Evolutionary conservation across 768 basidiomycete species (phyloP), one percentile per base, ranked within the genome.

Genomic region (Pleurotus platypus): DNA sequence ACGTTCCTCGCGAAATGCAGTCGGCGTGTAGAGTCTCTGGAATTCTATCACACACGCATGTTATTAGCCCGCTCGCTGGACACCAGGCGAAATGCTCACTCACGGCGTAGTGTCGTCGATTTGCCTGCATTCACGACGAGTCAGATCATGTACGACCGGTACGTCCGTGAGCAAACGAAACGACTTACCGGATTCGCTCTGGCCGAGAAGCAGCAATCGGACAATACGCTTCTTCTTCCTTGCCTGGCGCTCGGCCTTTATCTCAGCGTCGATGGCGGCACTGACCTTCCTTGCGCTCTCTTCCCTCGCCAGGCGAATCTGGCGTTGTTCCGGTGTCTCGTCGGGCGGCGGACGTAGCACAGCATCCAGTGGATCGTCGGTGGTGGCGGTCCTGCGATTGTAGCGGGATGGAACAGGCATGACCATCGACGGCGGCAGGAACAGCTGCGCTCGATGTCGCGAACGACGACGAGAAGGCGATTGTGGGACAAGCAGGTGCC

Each of bases 31-130:
- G 3, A 92, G 69, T 30, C 79, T 76, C 67, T 92, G 90, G 62
- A 87, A 92, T 64, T 92, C 89, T 91, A 71, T 2, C 37, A 51
- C 38, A 15, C 50, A 42, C 4, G 37, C 18, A 38, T 20, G 26
- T 55, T 40, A 62, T 65, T 22, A 61, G 58, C 45, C 55, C 24
- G 38, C n/a, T 50, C 13, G 40, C 16, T 53, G 24, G n/a, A 24
- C 15, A 46, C 22, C 20, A 42, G 39, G 15, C 47, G 55, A 56
- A 48, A 3, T 27, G 24, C 18, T 8, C 20, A 84, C 87, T 72
- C 71, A 90, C 89, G 90, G 66, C 90, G 77, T 35, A 92, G 75
- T 1, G 90, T 91, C 1, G 89, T 92, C 0, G 87, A 90, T 74
- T 90, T 91, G 59, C 88, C 89, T 90, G 58, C 4, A 13, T 11